Conservation (phyloP, 371 early-diverging fungal genomes). For the Basidiobolus meristosporus region DNA sequence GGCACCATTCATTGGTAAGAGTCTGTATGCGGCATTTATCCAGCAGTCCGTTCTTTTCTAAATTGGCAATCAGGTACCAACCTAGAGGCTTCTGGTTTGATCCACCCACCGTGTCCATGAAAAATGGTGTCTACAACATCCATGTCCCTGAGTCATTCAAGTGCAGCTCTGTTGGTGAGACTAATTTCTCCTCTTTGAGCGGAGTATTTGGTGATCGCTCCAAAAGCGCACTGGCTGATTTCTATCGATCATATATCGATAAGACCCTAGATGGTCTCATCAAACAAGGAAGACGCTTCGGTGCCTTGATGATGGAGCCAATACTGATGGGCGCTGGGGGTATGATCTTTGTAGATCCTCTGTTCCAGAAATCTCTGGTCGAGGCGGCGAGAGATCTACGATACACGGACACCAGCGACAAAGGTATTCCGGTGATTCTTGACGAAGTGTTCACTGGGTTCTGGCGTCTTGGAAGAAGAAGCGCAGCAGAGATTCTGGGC, state of each 20-base stretch:
- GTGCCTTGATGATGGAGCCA: slow-evolving; percentile 61
- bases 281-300: slow-evolving; percentile 30
- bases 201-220: slow-evolving; percentile 3
- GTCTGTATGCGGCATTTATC: background rate
- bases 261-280: slow-evolving; percentile 15
- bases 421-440: slow-evolving; percentile 51
- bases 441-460: slow-evolving; percentile 77
- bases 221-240: slow-evolving; percentile 10
- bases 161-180: background rate
- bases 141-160: slow-evolving; percentile 13
- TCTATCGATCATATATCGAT: slow-evolving; percentile 27
- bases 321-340: slow-evolving; percentile 68
- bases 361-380: slow-evolving; percentile 48
- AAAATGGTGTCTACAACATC: slow-evolving; percentile 29
- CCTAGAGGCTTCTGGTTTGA: slow-evolving; percentile 56
- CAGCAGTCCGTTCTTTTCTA: background rate
- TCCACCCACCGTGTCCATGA: slow-evolving; percentile 44
- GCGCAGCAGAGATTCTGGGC: slow-evolving; percentile 41
- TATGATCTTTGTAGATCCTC: slow-evolving; percentile 68
- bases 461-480: slow-evolving; percentile 43
- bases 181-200: background rate
- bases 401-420: background rate
- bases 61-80: slow-evolving; percentile 16
- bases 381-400: slow-evolving; percentile 20
- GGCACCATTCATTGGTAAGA: slow-evolving; percentile 47